These are phyloP conservation scores for Ploettnerulaceae sp. DNA, from an alignment of 2,329 filamentous ascomycete genomes.

Conservation along the genomic window DNA sequence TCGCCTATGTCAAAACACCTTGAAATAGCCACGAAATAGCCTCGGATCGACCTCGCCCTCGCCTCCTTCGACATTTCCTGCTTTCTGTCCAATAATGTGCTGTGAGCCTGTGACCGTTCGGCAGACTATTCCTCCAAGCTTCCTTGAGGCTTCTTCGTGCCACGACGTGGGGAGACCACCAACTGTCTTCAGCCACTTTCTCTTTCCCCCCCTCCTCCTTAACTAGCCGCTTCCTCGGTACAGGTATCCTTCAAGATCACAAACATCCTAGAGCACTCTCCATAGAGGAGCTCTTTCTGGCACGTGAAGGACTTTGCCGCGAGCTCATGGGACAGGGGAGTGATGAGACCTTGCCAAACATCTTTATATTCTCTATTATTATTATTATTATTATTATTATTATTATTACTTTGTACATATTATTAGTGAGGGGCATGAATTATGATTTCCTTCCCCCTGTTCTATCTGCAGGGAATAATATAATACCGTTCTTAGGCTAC, in stretches of 20 bases:
- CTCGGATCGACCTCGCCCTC: slow-evolving; percentile 13
- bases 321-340: background rate
- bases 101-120: background rate
- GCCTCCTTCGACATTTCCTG: slow-evolving; percentile 4
- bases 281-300: background rate
- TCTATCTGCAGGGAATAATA: slow-evolving; percentile 19
- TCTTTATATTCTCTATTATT: slow-evolving; percentile 7
- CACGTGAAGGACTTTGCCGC: slow-evolving; percentile 10
- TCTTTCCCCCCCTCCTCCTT: slow-evolving; percentile 3
- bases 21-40: no score
- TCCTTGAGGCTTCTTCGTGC: slow-evolving; percentile 8
- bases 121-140: background rate
- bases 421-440: slow-evolving; percentile 17
- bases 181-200: slow-evolving; percentile 13
- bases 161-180: slow-evolving; percentile 12
- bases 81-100: slow-evolving; percentile 17
- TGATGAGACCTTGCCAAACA: slow-evolving; percentile 6
- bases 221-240: slow-evolving; percentile 21
- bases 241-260: no score
- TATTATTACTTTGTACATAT: no score
- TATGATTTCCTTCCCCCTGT: slow-evolving; percentile 13
- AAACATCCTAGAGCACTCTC: no score
- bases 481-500: slow-evolving; percentile 18
- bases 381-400: no score
- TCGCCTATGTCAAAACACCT: slow-evolving; percentile 22